Conservation (phyloP, 345 rosid species). For the Eucalyptus sp. region DNA sequence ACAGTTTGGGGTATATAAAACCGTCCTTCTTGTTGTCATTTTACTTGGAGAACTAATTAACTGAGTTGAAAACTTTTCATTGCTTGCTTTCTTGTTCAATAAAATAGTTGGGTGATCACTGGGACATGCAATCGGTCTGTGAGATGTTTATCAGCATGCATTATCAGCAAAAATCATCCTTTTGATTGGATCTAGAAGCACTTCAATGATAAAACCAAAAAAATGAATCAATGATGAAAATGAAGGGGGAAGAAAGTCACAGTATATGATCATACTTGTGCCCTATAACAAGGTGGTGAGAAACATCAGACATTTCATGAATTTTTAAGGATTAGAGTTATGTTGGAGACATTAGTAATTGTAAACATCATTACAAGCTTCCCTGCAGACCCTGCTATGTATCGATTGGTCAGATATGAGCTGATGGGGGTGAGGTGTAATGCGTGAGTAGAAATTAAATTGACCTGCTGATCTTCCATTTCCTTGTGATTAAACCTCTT, state of each 20-base stretch:
- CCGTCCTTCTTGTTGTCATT: neutral
- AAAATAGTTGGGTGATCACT: neutral
- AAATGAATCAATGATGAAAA: neutral
- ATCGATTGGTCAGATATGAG: neutral
- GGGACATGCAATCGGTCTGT: neutral
- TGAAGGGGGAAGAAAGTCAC: neutral
- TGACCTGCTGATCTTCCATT: neutral
- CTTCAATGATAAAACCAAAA: neutral
- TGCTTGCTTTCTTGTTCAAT: neutral
- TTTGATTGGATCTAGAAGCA: neutral
- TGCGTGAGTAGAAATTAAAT: neutral
- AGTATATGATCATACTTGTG: neutral
- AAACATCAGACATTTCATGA: neutral
- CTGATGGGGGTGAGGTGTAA: neutral
- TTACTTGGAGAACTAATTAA: neutral
- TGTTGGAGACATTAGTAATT: neutral
- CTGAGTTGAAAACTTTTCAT: neutral
- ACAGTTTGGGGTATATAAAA: constrained; percentile 55
- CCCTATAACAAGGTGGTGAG: neutral
- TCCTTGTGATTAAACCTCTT: neutral
- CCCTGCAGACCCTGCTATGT: neutral
- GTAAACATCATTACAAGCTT: neutral
- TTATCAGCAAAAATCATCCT: neutral
- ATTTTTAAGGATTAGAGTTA: neutral
- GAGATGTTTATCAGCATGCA: neutral